phyloP scores from a whole-genome alignment of 2,329 filamentous ascomycete genomes.

The Corynespora cassiicola region DNA sequence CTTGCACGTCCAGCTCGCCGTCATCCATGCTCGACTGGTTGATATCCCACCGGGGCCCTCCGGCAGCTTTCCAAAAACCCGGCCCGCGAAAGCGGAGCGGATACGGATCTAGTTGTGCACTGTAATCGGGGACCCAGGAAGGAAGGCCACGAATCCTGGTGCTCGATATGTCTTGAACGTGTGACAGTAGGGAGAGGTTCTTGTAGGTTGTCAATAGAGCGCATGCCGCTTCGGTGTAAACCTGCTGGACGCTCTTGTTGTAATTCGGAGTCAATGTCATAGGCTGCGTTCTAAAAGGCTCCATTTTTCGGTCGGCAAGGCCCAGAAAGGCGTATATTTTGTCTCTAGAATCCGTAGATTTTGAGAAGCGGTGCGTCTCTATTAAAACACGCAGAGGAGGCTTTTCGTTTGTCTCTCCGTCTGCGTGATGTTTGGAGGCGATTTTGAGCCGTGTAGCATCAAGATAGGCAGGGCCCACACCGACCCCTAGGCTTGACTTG shows the following conservation, averaged over 20 bases:
- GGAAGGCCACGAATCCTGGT: slow-evolving; percentile 21
- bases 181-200: slow-evolving; percentile 28
- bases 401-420: not conserved
- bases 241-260: slow-evolving; percentile 24
- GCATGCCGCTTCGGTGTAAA: slow-evolving; percentile 23
- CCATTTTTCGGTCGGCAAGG: slow-evolving; percentile 21
- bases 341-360: slow-evolving; percentile 34
- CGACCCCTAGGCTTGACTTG: slow-evolving; percentile 20
- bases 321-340: slow-evolving; percentile 38
- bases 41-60: slow-evolving; percentile 15
- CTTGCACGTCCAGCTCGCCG: slow-evolving; percentile 26
- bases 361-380: slow-evolving; percentile 29
- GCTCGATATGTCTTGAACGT: slow-evolving; percentile 27
- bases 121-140: slow-evolving; percentile 36
- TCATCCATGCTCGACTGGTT: slow-evolving; percentile 16
- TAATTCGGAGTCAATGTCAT: slow-evolving; percentile 24
- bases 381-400: slow-evolving; percentile 26
- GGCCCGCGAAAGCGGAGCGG: slow-evolving; percentile 28
- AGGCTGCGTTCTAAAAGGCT: slow-evolving; percentile 25
- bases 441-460: slow-evolving; percentile 24
- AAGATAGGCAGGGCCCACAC: slow-evolving; percentile 30
- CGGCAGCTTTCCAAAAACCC: slow-evolving; percentile 21
- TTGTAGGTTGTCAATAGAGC: slow-evolving; percentile 21
- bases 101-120: slow-evolving; percentile 27
- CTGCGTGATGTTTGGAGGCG: slow-evolving; percentile 1